Conservation (phyloP, 768 basidiomycete species). For the Suillus variegatus region DNA sequence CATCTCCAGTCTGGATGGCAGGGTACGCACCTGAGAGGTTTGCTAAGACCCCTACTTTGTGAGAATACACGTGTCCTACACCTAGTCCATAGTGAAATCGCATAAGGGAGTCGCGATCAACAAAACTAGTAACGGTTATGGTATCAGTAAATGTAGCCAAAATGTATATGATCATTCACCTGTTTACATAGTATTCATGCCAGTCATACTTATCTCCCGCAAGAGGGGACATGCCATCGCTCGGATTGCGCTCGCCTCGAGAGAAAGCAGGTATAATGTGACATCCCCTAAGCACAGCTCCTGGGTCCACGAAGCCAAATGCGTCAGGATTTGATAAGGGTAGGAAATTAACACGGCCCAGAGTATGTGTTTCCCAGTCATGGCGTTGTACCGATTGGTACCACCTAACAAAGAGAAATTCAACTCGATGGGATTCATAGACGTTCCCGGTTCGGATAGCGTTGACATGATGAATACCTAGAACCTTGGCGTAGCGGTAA, state of each 20-base stretch:
- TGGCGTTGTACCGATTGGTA: too few relatives aligned
- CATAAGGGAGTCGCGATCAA: slow-evolving; percentile 4
- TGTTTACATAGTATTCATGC: slow-evolving; percentile 24
- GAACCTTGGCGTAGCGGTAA: too few relatives aligned
- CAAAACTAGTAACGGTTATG: slow-evolving; percentile 2
- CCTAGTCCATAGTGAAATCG: slow-evolving; percentile 3
- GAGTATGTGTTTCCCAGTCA: too few relatives aligned
- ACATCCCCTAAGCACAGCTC: slow-evolving; percentile 24
- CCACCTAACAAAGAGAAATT: too few relatives aligned
- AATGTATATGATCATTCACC: slow-evolving; percentile 15
- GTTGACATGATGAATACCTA: too few relatives aligned
- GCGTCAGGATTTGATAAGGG: slow-evolving; percentile 7
- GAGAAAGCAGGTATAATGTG: slow-evolving; percentile 37
- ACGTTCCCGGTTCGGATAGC: too few relatives aligned
- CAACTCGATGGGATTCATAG: too few relatives aligned
- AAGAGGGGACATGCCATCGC: slow-evolving; percentile 8
- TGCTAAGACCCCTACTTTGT: background rate
- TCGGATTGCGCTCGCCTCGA: slow-evolving; percentile 10
- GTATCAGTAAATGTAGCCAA: background rate
- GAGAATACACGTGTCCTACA: slow-evolving; percentile 7
- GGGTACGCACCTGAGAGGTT: background rate
- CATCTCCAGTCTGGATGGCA: too few relatives aligned
- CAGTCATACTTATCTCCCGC: slow-evolving; percentile 14
- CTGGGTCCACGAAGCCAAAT: slow-evolving; percentile 39
- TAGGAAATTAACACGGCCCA: too few relatives aligned